Evolutionary conservation across 345 rosid genomes (phyloP).

Genomic region (Alliaria petiolata): DNA sequence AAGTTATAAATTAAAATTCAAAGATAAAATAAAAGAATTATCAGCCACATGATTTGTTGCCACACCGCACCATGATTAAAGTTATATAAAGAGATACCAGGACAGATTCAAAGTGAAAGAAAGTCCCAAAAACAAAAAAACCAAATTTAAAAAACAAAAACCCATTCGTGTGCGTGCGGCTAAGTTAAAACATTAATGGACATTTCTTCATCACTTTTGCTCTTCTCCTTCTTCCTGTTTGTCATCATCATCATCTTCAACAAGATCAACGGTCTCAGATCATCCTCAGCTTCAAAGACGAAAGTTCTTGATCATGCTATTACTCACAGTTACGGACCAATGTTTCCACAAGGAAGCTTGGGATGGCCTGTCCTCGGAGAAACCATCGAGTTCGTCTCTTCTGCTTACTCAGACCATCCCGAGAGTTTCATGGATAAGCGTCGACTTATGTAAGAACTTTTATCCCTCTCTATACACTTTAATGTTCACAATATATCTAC

Average conservation of each 20-base stretch:
- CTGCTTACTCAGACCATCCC: slow-evolving; percentile 82
- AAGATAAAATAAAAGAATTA: slow-evolving; percentile 5
- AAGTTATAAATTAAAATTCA: not conserved
- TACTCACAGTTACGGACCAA: not conserved
- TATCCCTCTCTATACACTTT: not conserved
- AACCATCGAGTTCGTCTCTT: slow-evolving; percentile 77
- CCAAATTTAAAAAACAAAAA: slow-evolving; percentile 5
- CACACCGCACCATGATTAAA: slow-evolving; percentile 36
- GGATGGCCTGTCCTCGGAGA: slow-evolving; percentile 96
- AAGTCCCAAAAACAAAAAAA: slow-evolving; percentile 17
- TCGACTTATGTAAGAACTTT: slow-evolving; percentile 48
- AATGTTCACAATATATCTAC: not conserved
- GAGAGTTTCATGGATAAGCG: slow-evolving; percentile 91
- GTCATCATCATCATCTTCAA: slow-evolving; percentile 28
- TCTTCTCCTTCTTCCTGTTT: slow-evolving; percentile 25
- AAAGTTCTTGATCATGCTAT: slow-evolving; percentile 3
- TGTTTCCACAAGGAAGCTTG: slow-evolving; percentile 62
- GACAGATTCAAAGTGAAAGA: slow-evolving; percentile 33
- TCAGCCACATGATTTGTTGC: slow-evolving; percentile 31
- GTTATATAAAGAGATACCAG: slow-evolving; percentile 24
- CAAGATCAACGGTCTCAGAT: slow-evolving; percentile 27
- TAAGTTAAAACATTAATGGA: slow-evolving; percentile 33
- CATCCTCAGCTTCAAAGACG: slow-evolving; percentile 15
- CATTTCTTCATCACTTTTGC: slow-evolving; percentile 34
- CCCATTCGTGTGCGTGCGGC: slow-evolving; percentile 36